These are phyloP conservation scores for Kodamaea kakaduensis DNA, from an alignment of 805 yeast species.

Conservation along the genomic window DNA sequence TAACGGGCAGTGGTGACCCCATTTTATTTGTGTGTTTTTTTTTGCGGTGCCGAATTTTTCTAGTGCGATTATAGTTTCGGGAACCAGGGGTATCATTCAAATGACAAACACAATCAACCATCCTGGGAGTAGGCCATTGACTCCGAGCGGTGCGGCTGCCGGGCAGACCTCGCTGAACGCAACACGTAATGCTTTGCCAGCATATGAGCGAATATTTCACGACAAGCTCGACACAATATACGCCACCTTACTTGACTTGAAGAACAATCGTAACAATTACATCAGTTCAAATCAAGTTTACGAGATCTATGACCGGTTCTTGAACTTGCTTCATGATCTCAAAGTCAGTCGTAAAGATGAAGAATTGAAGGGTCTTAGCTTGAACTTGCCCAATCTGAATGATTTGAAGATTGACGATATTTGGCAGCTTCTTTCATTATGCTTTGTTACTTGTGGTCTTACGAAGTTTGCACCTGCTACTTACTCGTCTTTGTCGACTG, in stretches of 20 bases:
- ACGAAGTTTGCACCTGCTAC: constrained; percentile 91
- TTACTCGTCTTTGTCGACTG: constrained; percentile 83
- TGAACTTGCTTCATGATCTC: constrained; percentile 50
- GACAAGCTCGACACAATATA: constrained; percentile 27
- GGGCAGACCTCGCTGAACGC: neutral
- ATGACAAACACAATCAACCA: constrained; percentile 5
- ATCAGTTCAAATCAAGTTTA: constrained; percentile 68
- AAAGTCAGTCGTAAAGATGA: constrained; percentile 49
- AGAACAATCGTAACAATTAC: constrained; percentile 61
- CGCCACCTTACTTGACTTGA: constrained; percentile 32
- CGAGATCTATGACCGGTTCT: constrained; percentile 53
- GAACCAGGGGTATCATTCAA: constrained; percentile 6
- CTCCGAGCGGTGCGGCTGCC: constrained; percentile 8
- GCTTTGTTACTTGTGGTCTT: constrained; percentile 89
- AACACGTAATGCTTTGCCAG: constrained; percentile 22
- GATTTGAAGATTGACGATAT: constrained; percentile 82
- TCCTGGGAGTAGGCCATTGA: constrained; percentile 11
- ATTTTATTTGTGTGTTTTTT: neutral
- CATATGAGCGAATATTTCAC: constrained; percentile 32
- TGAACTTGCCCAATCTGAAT: constrained; percentile 47
- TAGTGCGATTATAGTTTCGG: neutral
- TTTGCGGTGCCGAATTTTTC: no score
- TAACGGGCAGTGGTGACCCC: neutral
- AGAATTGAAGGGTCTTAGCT: constrained; percentile 35
- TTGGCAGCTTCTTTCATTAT: constrained; percentile 79